Base-by-base conservation (phyloP, 2,329 filamentous ascomycete species). In the Fusarium tricinctum region DNA sequence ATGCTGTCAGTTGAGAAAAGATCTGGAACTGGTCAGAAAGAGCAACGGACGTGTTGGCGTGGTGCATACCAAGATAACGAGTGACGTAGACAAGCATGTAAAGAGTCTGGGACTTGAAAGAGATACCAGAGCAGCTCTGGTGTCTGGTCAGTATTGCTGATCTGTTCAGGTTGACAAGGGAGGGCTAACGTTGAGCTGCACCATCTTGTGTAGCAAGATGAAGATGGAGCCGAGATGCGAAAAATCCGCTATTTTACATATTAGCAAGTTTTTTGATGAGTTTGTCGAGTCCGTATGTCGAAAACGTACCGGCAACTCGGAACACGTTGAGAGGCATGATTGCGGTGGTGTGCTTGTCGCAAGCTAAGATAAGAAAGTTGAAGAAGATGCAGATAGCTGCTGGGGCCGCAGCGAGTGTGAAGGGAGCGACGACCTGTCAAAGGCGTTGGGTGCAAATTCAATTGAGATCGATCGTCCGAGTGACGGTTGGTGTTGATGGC, bases 181-280 rank as follows among this genome's bases (percentile, higher is more conserved):
- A 15, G 40, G 52, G 60, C 89, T 66, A 85, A 97, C 95, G 78
- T 93, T 97, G 45, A 96, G 90, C 78, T 92, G 89, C 74, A 91
- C 90, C 94, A 99, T 99, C 86, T 99, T 99, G 79, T 97, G 94
- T 68, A 99, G 86, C 66, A 99, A 85, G 75, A 99, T 97, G 75
- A 97, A 86, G 78, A 99, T 97, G 54, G 95, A 98, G 69, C 91
- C 86, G 75, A 99, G 84, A 85, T 99, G 96, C 85, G 94, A 97
- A 79, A 99, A 88, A 86, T 99, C 96, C 83, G 90, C 94, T 97
- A 73, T 58, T 43, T 68, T 50, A 38, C 69, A 69, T 40, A 66
- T 75, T 62, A 76, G 58, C 30, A 43, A 40, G 38, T 28, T 8
- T 22, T 22, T 28, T 43, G 48, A 39, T 45, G 12, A 20, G 38